Base-by-base conservation (phyloP, 2,329 filamentous ascomycete genomes). In the Sclerotinia subarctica region DNA sequence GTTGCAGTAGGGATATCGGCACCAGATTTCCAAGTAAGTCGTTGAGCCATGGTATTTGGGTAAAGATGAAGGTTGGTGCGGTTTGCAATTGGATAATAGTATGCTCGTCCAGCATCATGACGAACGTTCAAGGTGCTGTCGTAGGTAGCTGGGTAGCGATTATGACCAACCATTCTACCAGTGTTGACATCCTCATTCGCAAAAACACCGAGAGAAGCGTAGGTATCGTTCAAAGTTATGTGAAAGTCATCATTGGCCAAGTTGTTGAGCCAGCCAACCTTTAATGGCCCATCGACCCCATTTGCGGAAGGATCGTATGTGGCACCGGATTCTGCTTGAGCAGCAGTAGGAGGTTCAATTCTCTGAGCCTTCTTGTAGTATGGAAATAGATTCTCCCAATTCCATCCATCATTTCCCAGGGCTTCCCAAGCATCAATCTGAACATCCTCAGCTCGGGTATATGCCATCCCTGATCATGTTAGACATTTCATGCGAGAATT, bases 51-150 rank as follows among this genome's bases (percentile, higher is more conserved):
- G 5, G 72, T 72, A 46, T 70, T 68, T 8, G 63, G 51, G 59
- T 64, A 72, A 17, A 73, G 46, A 35, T 76, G 75, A 8, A 83
- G 74, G 66, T 83, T 83, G 1, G 72, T 70, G 38, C 80, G 74
- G 21, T 74, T 71, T 29, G 77, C 75, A 5, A 82, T 70, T 0
- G 78, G 79, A 68, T 78, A 80, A 67, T 79, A 79, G 70, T 79
- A 83, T 1, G 82, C 80, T 21, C 78, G 77, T 7, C 79, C 81
- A 2, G 81, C 76, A 65, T 82, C 81, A 68, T 76, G 78, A 3
- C 81, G 77, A n/a, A 78, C 58, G 53, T 81, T 77, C 0, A 69
- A 69, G 13, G 75, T 73, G 5, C 76, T 73, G 59, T 83, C 79
- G 2, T 83, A 65, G 0, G 80, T 82, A 69, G 78, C 74, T 0